These are phyloP conservation scores for Leptographium procerum DNA, from an alignment of 2,329 filamentous ascomycete species.

Conservation along the genomic window DNA sequence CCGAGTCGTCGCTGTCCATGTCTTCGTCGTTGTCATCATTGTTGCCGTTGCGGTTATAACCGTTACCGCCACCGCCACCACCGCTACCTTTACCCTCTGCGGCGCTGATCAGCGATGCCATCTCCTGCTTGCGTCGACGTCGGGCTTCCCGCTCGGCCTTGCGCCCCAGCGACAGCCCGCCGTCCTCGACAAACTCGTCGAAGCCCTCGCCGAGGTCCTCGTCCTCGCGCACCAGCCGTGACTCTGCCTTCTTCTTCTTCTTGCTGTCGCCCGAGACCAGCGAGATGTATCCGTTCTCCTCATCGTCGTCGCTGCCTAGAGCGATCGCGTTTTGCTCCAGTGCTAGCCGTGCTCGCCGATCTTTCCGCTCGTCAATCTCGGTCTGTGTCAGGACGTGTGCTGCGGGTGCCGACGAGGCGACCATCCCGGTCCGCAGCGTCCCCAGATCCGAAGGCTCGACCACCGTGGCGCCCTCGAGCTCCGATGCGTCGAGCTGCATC, in stretches of 20 bases:
- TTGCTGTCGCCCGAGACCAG: slow-evolving; percentile 17
- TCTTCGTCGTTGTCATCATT: slow-evolving; percentile 48
- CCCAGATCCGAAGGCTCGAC: slow-evolving; percentile 39
- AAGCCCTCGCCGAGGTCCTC: slow-evolving; percentile 91
- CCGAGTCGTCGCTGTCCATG: slow-evolving; percentile 56
- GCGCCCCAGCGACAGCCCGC: slow-evolving; percentile 63
- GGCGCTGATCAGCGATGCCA: slow-evolving; percentile 70
- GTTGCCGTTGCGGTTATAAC: slow-evolving; percentile 54
- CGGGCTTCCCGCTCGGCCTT: slow-evolving; percentile 66
- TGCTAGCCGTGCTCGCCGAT: slow-evolving; percentile 70
- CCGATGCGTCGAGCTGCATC: slow-evolving; percentile 46
- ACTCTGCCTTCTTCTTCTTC: slow-evolving; percentile 53
- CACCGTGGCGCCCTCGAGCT: slow-evolving; percentile 53
- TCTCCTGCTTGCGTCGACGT: slow-evolving; percentile 58
- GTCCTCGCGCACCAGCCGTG: slow-evolving; percentile 70
- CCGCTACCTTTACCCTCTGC: slow-evolving; percentile 54
- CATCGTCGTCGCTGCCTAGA: slow-evolving; percentile 44
- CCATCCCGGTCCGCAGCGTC: neutral
- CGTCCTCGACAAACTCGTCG: slow-evolving; percentile 82
- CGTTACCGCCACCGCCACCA: slow-evolving; percentile 36
- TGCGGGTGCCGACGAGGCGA: slow-evolving; percentile 9
- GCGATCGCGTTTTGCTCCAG: slow-evolving; percentile 56
- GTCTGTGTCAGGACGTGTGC: slow-evolving; percentile 61
- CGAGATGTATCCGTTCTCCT: slow-evolving; percentile 21
- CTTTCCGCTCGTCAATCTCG: slow-evolving; percentile 86